These are phyloP conservation scores for Scheffersomyces amazonensis DNA, from an alignment of 805 yeast genomes.

Conservation along the genomic window DNA sequence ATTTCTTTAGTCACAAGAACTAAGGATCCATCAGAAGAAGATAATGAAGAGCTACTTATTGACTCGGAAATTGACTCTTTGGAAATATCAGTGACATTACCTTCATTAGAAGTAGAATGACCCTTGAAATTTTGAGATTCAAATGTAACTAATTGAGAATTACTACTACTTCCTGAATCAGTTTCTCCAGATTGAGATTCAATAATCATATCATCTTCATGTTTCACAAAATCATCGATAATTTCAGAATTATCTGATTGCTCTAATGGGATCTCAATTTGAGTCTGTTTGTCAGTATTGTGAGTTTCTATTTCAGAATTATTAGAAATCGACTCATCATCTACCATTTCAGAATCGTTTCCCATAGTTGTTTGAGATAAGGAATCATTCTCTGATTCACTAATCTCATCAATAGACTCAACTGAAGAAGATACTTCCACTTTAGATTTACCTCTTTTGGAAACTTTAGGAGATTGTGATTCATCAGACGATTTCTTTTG, in stretches of 20 bases:
- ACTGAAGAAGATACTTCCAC: slow-evolving; percentile 5
- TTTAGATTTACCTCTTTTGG: too few relatives aligned
- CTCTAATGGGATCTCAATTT: background rate
- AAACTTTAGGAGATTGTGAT: too few relatives aligned
- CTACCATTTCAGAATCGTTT: slow-evolving; percentile 7
- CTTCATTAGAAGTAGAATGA: background rate
- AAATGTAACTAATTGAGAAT: background rate
- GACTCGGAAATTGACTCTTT: too few relatives aligned
- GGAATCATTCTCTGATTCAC: slow-evolving; percentile 4
- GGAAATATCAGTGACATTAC: background rate
- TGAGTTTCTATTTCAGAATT: too few relatives aligned
- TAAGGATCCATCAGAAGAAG: too few relatives aligned
- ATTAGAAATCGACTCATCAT: slow-evolving; percentile 4
- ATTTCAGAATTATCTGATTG: background rate
- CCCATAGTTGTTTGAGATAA: slow-evolving; percentile 4
- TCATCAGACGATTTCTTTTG: background rate
- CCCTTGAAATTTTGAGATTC: background rate
- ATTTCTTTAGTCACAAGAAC: too few relatives aligned
- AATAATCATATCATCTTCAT: background rate
- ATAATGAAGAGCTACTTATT: too few relatives aligned
- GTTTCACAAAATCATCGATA: background rate
- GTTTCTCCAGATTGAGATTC: background rate
- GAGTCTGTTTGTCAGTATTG: too few relatives aligned
- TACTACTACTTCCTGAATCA: background rate
- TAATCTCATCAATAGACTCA: slow-evolving; percentile 4